Conservation (phyloP, 345 rosid species). For the Psidium guajava region DNA sequence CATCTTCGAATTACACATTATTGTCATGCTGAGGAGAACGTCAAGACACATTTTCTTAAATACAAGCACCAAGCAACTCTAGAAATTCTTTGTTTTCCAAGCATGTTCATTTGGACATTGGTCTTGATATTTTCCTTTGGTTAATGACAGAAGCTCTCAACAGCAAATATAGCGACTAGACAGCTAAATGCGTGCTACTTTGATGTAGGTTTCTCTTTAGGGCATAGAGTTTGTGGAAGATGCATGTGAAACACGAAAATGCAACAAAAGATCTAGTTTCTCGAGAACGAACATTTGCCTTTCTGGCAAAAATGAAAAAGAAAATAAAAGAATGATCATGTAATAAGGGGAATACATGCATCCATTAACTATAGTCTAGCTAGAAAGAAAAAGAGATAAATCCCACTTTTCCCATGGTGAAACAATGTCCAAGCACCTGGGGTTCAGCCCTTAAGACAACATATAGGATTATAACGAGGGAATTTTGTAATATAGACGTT, state of each 20-base stretch:
- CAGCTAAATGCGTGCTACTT: not conserved
- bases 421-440: not conserved
- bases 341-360: not conserved
- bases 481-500: constrained; percentile 19
- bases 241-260: not conserved
- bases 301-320: not conserved
- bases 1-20: not conserved
- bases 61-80: not conserved
- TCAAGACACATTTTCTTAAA: not conserved
- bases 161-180: not conserved
- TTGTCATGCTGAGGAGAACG: not conserved
- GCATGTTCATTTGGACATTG: not conserved
- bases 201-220: not conserved
- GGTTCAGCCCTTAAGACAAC: not conserved
- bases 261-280: not conserved
- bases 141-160: not conserved
- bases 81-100: not conserved
- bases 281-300: not conserved
- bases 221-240: not conserved
- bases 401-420: not conserved
- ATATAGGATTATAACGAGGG: constrained; percentile 20
- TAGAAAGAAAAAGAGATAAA: not conserved
- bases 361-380: not conserved
- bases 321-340: not conserved
- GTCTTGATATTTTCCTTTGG: not conserved